These are phyloP conservation scores for Aspergillus eucalypticola DNA, from an alignment of 2,329 filamentous ascomycete species.

Conservation along the genomic window DNA sequence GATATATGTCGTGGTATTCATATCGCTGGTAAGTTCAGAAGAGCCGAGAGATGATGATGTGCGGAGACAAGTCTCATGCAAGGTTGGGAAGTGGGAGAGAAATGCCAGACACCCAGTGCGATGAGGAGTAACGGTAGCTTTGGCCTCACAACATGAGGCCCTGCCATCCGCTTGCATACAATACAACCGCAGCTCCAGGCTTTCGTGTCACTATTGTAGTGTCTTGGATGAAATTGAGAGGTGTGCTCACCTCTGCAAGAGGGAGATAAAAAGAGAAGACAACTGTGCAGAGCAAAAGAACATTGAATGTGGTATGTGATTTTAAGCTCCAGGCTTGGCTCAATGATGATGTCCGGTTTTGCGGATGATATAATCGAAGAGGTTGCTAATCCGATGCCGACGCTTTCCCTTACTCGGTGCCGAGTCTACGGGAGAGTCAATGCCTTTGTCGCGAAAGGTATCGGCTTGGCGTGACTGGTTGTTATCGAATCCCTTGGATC, in stretches of 20 bases:
- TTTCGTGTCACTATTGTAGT: neutral
- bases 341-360: constrained; percentile 25
- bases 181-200: neutral
- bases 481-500: neutral
- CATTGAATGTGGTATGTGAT: neutral
- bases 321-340: constrained; percentile 17
- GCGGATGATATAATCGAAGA: constrained; percentile 33
- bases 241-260: constrained; percentile 13
- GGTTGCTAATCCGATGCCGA: constrained; percentile 33
- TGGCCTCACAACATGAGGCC: neutral
- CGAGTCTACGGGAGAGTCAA: constrained; percentile 4
- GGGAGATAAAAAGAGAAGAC: constrained; percentile 5
- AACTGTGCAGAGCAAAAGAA: neutral
- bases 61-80: neutral
- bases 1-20: constrained; percentile 1
- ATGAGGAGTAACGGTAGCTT: neutral
- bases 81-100: neutral
- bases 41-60: neutral
- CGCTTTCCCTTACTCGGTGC: constrained; percentile 29
- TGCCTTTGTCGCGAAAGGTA: neutral
- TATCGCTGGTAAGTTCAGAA: neutral
- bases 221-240: neutral
- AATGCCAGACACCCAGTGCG: neutral
- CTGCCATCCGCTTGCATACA: neutral
- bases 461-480: neutral